phyloP scores from a whole-genome alignment of 257 asterid genomes.

The Vinca minor region DNA sequence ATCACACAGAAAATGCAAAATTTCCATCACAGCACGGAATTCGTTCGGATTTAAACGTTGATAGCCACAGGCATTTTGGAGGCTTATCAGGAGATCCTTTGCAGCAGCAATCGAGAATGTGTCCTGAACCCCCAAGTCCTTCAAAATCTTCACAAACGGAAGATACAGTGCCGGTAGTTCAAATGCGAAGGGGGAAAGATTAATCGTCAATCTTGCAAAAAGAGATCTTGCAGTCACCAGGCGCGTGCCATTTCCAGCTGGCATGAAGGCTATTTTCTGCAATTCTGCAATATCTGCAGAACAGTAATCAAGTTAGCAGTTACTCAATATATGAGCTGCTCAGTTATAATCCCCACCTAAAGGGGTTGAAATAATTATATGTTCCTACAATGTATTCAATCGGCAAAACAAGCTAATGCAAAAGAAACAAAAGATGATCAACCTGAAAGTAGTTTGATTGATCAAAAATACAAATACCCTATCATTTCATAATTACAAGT shows the following conservation, averaged over 20 bases:
- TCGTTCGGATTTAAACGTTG: slow-evolving; percentile 91
- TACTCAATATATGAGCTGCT: not conserved
- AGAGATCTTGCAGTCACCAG: slow-evolving; percentile 83
- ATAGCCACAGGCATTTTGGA: slow-evolving; percentile 81
- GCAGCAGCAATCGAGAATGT: slow-evolving; percentile 62
- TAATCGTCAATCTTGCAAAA: slow-evolving; percentile 71
- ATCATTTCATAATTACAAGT: not conserved
- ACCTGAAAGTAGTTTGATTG: not conserved
- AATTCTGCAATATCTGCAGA: slow-evolving; percentile 53
- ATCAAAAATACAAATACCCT: not conserved
- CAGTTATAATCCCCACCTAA: not conserved
- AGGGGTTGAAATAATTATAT: not conserved
- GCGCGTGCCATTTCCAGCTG: slow-evolving; percentile 95
- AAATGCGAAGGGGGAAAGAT: slow-evolving; percentile 89
- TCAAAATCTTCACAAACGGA: slow-evolving; percentile 71
- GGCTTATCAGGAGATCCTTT: slow-evolving; percentile 67
- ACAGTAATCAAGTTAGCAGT: slow-evolving; percentile 6
- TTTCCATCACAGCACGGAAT: slow-evolving; percentile 81
- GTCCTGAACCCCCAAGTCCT: slow-evolving; percentile 80
- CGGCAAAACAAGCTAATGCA: not conserved
- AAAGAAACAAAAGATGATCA: not conserved
- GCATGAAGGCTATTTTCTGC: slow-evolving; percentile 80
- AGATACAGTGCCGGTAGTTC: slow-evolving; percentile 81
- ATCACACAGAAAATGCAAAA: slow-evolving; percentile 57
- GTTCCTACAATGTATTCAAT: not conserved